Evolutionary conservation across 306 rosid species (phyloP), one percentile per base, ranked within the genome.

Genomic region (Aeschynomene evenia): DNA sequence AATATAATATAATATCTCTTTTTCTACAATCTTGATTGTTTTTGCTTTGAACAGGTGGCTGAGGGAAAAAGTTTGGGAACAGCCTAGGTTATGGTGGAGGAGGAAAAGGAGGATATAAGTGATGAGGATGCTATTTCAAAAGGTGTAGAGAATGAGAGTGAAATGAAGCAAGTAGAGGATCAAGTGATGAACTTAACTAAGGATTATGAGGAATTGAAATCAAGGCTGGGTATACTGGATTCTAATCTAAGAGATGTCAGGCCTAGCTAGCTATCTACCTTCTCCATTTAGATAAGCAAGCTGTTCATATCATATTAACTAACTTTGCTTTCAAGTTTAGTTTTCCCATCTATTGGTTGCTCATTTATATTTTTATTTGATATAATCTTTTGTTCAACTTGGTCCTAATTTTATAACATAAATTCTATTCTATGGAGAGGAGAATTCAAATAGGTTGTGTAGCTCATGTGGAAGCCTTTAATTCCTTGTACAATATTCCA

Each of bases 241-340:
- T 74, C 85, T 60, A 87, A 86, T 74, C 85, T 88, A 60, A 81
- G 75, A 66, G 97, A 88, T 92, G 97, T 91, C 28, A 67, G 81
- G 61, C 22, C n/a, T n/a, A n/a, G n/a, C n/a, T n/a, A n/a, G n/a
- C n/a, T n/a, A n/a, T n/a, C n/a, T n/a, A n/a, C n/a, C 26, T 80
- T 63, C 19, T 24, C 57, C 63, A 68, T 66, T 19, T 28, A 49
- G 45, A 50, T 56, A n/a, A n/a, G n/a, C n/a, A 59, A 63, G 42
- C 33, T 68, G 71, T 46, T 55, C n/a, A 42, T 55, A 28, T 50
- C 40, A 20, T 2, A n/a, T n/a, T n/a, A n/a, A 1, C 21, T 59
- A 39, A 49, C 69, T 40, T 63, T 57, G 51, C 28, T 67, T 63
- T 37, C 24, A 58, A 55, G 71, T 65, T 18, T 71, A 50, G 29